Evolutionary conservation across 2,329 filamentous ascomycete species (phyloP), one percentile per base, ranked within the genome.

Genomic region (Chaetomiaceae sp.): DNA sequence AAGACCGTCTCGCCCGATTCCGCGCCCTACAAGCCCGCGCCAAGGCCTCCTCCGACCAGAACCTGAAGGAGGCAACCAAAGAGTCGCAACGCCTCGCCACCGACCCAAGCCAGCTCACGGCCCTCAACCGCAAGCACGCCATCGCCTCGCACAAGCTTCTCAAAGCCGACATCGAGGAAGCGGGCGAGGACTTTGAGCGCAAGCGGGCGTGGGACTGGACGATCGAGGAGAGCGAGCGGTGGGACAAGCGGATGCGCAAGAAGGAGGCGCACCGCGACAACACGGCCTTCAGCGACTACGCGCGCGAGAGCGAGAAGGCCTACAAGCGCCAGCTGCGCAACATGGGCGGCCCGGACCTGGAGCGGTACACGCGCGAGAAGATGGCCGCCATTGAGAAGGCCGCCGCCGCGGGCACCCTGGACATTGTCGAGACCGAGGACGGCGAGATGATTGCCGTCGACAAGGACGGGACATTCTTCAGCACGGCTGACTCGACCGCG

Each of bases 201-300:
- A 96, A 97, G 73, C 85, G 94, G 37, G 94, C 94, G 1, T 99
- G 94, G 94, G 94, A 97, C 74, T 99, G 94, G 89, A 99, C 94
- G 1, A 77, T 92, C 6, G 94, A 99, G 60, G 94, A 99, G 73
- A 88, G 84, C 63, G 94, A 96, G 73, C 83, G 81, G 61, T 99
- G 94, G 94, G 94, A 99, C 71, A 87, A 86, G 73, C 85, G 91
- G 29, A 75, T 95, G 69, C 88, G 87, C 65, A 95, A 95, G 79
- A 95, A 91, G 74, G 82, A 83, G 54, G 81, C 82, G 17, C 87
- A 88, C 65, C 80, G 88, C 58, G 89, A 96, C 68, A 85, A 92
- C 70, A 89, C 91, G 55, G 88, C 89, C 3, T 99, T 99, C 73
- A 82, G 88, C 65, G 91, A 97, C 69, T 95, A 95, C 72, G 80